Evolutionary conservation across 176 grass and related monocot species (phyloP).

Genomic region (Zizania latifolia): DNA sequence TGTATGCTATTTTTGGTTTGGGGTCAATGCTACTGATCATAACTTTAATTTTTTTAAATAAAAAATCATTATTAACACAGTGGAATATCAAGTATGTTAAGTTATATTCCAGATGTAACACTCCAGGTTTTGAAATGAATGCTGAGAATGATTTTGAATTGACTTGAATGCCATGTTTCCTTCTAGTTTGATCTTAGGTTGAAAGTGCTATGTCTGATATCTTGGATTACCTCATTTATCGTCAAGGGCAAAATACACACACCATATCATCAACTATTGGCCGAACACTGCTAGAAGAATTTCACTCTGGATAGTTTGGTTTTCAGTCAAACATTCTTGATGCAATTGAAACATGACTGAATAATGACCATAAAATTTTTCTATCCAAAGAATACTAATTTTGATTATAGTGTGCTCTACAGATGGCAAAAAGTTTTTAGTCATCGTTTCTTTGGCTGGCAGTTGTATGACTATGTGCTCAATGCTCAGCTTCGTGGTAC

Average conservation of each 20-base stretch:
- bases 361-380: not conserved
- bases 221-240: not conserved
- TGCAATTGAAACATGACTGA: not conserved
- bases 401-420: not conserved
- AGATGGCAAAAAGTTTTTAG: not conserved
- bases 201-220: not conserved
- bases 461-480: not conserved
- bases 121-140: not conserved
- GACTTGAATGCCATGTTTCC: not conserved
- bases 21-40: not conserved
- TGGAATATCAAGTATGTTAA: not conserved
- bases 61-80: not conserved
- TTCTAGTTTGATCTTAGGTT: not conserved
- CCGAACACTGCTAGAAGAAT: not conserved
- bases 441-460: not conserved
- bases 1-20: constrained; percentile 4
- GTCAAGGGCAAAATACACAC: not conserved
- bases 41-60: not conserved
- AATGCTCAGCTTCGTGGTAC: not conserved
- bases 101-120: not conserved
- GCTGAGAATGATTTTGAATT: constrained; percentile 1
- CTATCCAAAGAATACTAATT: not conserved
- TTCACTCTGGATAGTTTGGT: not conserved
- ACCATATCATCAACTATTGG: not conserved
- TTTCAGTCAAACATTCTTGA: not conserved